Evolutionary conservation across 768 basidiomycete species (phyloP).

Genomic region (Heimioporus sp.): DNA sequence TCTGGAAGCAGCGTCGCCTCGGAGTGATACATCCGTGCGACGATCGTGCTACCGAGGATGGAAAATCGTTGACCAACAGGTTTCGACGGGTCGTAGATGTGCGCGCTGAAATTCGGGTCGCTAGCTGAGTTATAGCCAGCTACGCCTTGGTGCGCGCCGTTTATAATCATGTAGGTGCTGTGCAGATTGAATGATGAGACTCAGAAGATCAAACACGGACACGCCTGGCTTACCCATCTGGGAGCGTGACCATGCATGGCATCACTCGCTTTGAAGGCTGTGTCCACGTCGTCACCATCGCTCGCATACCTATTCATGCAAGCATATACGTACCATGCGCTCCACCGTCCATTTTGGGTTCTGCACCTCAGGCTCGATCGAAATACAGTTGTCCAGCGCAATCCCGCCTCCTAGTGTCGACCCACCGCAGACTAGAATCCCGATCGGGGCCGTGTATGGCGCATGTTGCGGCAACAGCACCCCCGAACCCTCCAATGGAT

Average conservation of each 20-base stretch:
- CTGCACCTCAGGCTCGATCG: constrained; percentile 59
- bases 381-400: constrained; percentile 69
- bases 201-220: neutral
- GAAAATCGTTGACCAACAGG: constrained; percentile 62
- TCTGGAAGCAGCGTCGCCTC: constrained; percentile 74
- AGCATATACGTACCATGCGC: constrained; percentile 59
- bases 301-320: neutral
- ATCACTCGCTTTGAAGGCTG: constrained; percentile 75
- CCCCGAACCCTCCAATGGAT: constrained; percentile 72
- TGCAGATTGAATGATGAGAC: constrained; percentile 32
- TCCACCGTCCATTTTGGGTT: constrained; percentile 70
- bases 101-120: constrained; percentile 59
- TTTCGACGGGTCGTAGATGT: constrained; percentile 67
- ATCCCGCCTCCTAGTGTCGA: constrained; percentile 51
- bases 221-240: constrained; percentile 31
- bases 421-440: constrained; percentile 73
- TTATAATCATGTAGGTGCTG: constrained; percentile 69
- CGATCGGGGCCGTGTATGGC: constrained; percentile 71
- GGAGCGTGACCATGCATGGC: constrained; percentile 70
- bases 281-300: neutral
- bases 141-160: constrained; percentile 67
- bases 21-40: constrained; percentile 78
- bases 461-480: constrained; percentile 67
- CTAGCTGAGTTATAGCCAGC: constrained; percentile 72
- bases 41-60: constrained; percentile 63